phyloP scores from a whole-genome alignment of 2,329 filamentous ascomycete genomes.

The Apiospora marii region DNA sequence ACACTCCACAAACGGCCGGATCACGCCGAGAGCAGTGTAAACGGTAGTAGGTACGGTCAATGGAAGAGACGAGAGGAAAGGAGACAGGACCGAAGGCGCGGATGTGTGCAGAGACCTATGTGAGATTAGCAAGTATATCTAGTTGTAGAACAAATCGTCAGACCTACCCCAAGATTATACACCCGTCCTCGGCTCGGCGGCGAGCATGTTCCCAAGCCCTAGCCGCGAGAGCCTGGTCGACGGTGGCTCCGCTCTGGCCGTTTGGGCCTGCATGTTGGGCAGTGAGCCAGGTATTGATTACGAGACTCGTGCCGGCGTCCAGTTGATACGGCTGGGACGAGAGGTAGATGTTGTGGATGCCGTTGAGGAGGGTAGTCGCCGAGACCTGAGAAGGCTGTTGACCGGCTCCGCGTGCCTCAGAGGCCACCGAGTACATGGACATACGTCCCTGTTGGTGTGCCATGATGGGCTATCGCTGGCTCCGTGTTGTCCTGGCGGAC shows the following conservation, averaged over 20 bases:
- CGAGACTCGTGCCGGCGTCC: slow-evolving; percentile 88
- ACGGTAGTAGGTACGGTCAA: slow-evolving; percentile 78
- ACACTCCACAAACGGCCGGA: slow-evolving; percentile 86
- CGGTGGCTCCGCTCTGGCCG: slow-evolving; percentile 75
- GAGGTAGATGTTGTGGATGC: slow-evolving; percentile 88
- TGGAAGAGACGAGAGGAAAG: slow-evolving; percentile 83
- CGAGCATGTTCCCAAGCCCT: slow-evolving; percentile 97
- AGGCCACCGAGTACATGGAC: slow-evolving; percentile 74
- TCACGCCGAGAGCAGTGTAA: slow-evolving; percentile 79
- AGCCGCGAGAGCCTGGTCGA: slow-evolving; percentile 79
- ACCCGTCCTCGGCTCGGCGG: slow-evolving; percentile 92
- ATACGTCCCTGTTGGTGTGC: slow-evolving; percentile 61
- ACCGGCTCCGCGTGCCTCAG: slow-evolving; percentile 68
- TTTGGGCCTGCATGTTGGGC: slow-evolving; percentile 74
- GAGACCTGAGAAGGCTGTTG: slow-evolving; percentile 83
- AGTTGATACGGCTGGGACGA: slow-evolving; percentile 83
- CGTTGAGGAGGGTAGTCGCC: slow-evolving; percentile 90
- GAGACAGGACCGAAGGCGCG: slow-evolving; percentile 81
- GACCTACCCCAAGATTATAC: slow-evolving; percentile 86
- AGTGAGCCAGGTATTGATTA: slow-evolving; percentile 95
- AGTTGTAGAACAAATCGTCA: slow-evolving; percentile 30
- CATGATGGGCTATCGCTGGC: slow-evolving; percentile 51
- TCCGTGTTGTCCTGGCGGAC: slow-evolving; percentile 51
- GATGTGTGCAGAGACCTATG: slow-evolving; percentile 86
- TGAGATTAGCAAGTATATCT: slow-evolving; percentile 32